Conservation (phyloP, 345 rosid genomes). For the Excoecaria cochinchinensis region DNA sequence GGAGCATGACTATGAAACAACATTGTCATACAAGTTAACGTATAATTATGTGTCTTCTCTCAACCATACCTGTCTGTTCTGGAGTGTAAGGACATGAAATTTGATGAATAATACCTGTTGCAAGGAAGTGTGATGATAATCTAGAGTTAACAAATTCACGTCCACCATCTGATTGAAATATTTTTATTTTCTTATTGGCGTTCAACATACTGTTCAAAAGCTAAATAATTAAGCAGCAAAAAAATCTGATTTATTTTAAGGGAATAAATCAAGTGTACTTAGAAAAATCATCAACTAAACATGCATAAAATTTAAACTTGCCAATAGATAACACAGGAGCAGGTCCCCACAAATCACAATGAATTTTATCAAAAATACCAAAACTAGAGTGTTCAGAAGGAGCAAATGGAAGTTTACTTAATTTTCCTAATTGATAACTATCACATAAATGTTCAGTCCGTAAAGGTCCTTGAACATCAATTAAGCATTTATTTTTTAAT, state of each 20-base stretch:
- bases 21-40: neutral
- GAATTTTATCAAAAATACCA: neutral
- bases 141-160: neutral
- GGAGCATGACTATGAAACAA: neutral
- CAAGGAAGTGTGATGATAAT: too few relatives aligned
- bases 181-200: neutral
- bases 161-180: neutral
- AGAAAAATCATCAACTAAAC: neutral
- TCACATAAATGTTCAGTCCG: neutral
- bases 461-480: too few relatives aligned
- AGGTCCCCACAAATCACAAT: neutral
- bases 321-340: neutral
- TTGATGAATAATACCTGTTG: neutral
- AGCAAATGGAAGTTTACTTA: neutral
- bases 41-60: neutral
- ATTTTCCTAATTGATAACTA: neutral
- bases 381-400: neutral
- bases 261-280: neutral
- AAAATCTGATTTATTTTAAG: neutral
- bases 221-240: constrained; percentile 1
- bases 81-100: neutral
- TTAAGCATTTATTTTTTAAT: too few relatives aligned
- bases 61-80: neutral
- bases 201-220: neutral
- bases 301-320: neutral